phyloP scores from a whole-genome alignment of 306 rosid species.

The Lathyrus tuberosus region DNA sequence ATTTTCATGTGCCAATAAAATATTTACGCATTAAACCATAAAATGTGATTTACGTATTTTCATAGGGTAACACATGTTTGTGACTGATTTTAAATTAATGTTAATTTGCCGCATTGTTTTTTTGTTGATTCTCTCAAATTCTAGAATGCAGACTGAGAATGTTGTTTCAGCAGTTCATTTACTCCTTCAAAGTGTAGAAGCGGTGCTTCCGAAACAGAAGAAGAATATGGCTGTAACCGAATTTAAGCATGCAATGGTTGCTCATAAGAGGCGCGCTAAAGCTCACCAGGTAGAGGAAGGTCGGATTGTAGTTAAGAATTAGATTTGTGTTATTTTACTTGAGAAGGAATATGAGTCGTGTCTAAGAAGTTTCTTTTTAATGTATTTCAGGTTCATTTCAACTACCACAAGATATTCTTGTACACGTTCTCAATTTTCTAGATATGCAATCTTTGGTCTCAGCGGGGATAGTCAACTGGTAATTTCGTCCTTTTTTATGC shows the following conservation, averaged over 20 bases:
- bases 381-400: slow-evolving; percentile 55
- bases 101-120: slow-evolving; percentile 27
- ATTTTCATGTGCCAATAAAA: no score
- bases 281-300: slow-evolving; percentile 61
- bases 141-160: slow-evolving; percentile 64
- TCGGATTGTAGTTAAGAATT: slow-evolving; percentile 37
- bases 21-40: no score
- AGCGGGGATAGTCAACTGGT: slow-evolving; percentile 71
- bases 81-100: slow-evolving; percentile 3
- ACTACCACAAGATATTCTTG: slow-evolving; percentile 72
- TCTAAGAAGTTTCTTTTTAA: slow-evolving; percentile 4
- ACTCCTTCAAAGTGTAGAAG: slow-evolving; percentile 72
- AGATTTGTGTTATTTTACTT: slow-evolving; percentile 17
- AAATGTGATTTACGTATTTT: slow-evolving; percentile 4
- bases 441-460: slow-evolving; percentile 70
- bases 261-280: slow-evolving; percentile 72
- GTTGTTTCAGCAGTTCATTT: slow-evolving; percentile 73
- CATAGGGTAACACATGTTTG: neutral
- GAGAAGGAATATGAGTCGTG: slow-evolving; percentile 25
- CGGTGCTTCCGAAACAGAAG: slow-evolving; percentile 75
- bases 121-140: slow-evolving; percentile 32
- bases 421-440: slow-evolving; percentile 67
- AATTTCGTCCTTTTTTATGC: slow-evolving; percentile 39
- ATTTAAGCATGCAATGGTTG: slow-evolving; percentile 78
- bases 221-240: slow-evolving; percentile 65